Conservation (phyloP, 495 filamentous ascomycete genomes). For the Oidiodendron maius region DNA sequence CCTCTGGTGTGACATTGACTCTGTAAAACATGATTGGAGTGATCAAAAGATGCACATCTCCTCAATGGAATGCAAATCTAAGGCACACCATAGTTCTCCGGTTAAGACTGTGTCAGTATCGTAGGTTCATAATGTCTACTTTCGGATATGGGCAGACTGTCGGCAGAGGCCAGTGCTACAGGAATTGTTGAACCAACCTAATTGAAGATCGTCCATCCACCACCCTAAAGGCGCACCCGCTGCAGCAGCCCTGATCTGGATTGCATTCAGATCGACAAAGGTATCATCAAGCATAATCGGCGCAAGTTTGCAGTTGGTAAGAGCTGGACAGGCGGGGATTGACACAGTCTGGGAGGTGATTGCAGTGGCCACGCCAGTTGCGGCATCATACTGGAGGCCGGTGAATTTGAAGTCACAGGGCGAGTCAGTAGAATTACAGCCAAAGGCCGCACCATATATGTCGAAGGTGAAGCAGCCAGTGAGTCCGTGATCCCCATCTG, state of each 20-base stretch:
- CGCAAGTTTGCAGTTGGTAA: conserved; percentile 13
- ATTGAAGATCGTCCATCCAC: conserved; percentile 23
- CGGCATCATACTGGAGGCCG: conserved; percentile 11
- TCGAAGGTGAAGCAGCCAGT: conserved; percentile 24
- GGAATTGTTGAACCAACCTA: conserved; percentile 22
- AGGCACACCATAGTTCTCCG: too few species aligned
- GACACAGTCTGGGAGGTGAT: conserved; percentile 4
- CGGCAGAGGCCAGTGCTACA: conserved; percentile 19
- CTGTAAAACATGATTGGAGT: too few species aligned
- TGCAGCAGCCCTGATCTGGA: conserved; percentile 22
- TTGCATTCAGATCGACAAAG: conserved; percentile 14
- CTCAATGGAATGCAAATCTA: too few species aligned
- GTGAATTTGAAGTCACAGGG: conserved; percentile 18
- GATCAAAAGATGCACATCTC: too few species aligned
- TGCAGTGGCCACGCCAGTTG: not conserved
- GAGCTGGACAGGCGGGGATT: conserved; percentile 15
- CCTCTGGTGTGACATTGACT: too few species aligned
- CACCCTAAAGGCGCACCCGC: conserved; percentile 16
- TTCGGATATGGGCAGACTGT: conserved; percentile 12
- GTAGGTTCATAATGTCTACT: too few species aligned
- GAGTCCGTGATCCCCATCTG: conserved; percentile 16
- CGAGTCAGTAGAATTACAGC: conserved; percentile 21
- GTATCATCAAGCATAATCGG: conserved; percentile 4
- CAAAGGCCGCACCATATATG: conserved; percentile 19
- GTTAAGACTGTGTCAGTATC: too few species aligned